Evolutionary conservation across 192 early-diverging fungal species (phyloP), one percentile per base, ranked within the genome.

Genomic region (Kickxella alabastrina): DNA sequence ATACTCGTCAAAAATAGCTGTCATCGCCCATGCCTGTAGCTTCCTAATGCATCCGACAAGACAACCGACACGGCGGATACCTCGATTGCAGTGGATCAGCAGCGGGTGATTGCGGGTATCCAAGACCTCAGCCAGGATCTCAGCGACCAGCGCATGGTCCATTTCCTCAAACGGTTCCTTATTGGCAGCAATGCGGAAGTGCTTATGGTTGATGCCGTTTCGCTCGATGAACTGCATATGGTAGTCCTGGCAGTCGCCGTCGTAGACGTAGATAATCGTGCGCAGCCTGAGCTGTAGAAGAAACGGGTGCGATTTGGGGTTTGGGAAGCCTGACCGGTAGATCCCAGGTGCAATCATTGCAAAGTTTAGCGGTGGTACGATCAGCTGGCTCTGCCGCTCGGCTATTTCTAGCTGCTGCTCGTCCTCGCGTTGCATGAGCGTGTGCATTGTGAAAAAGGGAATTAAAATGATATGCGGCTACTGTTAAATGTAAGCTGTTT

Each of bases 1-100:
- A 59, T 96, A 98, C 75, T 98, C 96, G 77, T 94, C 93, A 81
- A 97, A 98, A 13, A 95, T 96, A 5, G 89, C 87, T 0, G 96
- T 92, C 83, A 95, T 85, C 15, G 92, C 92, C 96, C 96, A 98
- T 39, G 83, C 83, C 51, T 97, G 93, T 39, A 95, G 78, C 65
- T 95, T 97, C 19, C 96, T 72, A 13, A 98, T 77, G 52, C 92
- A 95, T 3, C 94, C 94, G 15, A 98, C 84, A 19, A 98, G 44
- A 59, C 94, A 98, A 6, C 93, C 96, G 17, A 95, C 86, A 10
- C 96, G 83, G 56, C 94, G 87, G 58, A 92, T 97, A 39, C 94
- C 95, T 22, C 93, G 88, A 52, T 93, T 88, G 59, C 94, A 98
- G 70, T 98, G 95, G 8, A 97, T 84, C 22, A 98, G 71, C 0